These are phyloP conservation scores for Aquilaria sinensis DNA, from an alignment of 345 rosid species.

Conservation along the genomic window DNA sequence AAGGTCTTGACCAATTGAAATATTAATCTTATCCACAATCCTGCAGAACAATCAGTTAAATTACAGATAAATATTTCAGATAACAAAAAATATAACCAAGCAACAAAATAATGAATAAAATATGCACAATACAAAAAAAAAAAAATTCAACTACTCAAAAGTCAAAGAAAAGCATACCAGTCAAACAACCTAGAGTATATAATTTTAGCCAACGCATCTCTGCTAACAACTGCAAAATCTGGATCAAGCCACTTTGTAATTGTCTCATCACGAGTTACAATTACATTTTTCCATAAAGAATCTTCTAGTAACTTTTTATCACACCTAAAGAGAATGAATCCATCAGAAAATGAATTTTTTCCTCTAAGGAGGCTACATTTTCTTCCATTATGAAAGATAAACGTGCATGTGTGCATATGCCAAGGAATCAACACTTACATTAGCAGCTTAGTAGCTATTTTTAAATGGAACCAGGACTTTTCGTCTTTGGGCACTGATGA, in stretches of 20 bases:
- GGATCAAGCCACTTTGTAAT: slow-evolving; percentile 97
- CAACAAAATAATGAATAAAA: too few relatives aligned
- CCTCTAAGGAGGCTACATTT: too few relatives aligned
- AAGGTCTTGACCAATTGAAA: slow-evolving; percentile 87
- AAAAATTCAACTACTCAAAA: slow-evolving; percentile 15
- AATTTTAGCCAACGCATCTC: slow-evolving; percentile 97
- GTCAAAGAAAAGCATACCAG: slow-evolving; percentile 52
- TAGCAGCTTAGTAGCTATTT: slow-evolving; percentile 84
- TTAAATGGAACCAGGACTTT: slow-evolving; percentile 79
- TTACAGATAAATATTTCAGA: too few relatives aligned
- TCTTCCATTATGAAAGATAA: too few relatives aligned
- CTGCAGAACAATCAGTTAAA: not conserved
- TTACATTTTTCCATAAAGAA: slow-evolving; percentile 94
- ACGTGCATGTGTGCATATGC: slow-evolving; percentile 8
- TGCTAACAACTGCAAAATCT: slow-evolving; percentile 68
- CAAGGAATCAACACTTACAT: slow-evolving; percentile 60
- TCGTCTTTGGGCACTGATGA: slow-evolving; percentile 92
- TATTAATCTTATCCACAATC: slow-evolving; percentile 41
- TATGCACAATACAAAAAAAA: slow-evolving; percentile 6
- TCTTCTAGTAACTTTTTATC: slow-evolving; percentile 85
- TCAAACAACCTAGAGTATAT: slow-evolving; percentile 94
- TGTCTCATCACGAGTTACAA: slow-evolving; percentile 97
- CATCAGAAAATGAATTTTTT: too few relatives aligned
- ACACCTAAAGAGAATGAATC: slow-evolving; percentile 71
- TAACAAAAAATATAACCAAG: too few relatives aligned